Conservation (phyloP, 2,329 filamentous ascomycete genomes). For the Aspergillus phoenicis region DNA sequence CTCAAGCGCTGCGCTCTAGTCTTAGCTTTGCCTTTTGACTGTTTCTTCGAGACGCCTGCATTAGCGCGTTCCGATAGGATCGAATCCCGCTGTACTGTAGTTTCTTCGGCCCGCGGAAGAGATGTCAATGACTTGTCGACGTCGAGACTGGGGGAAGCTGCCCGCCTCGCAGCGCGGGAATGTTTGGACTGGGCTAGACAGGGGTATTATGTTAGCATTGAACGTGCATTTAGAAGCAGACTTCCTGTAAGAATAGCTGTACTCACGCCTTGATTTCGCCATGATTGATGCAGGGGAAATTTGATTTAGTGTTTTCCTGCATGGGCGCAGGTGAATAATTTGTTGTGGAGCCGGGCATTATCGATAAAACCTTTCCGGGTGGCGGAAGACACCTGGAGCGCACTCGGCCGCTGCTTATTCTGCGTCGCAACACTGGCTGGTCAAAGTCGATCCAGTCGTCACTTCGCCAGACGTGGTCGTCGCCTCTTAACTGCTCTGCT, state of each 20-base stretch:
- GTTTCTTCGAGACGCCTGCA: constrained; percentile 58
- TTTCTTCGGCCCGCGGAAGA: constrained; percentile 44
- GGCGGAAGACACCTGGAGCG: constrained; percentile 28
- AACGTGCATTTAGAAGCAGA: neutral
- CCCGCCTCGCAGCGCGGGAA: constrained; percentile 62
- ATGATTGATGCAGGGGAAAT: constrained; percentile 30
- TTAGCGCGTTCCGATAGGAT: constrained; percentile 53
- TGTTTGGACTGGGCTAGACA: constrained; percentile 54
- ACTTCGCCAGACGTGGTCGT: constrained; percentile 14
- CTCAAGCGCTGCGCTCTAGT: constrained; percentile 57
- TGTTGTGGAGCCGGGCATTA: constrained; percentile 37
- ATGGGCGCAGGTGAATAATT: constrained; percentile 17
- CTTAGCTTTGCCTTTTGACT: constrained; percentile 49
- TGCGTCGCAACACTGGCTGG: constrained; percentile 13
- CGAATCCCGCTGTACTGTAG: constrained; percentile 45
- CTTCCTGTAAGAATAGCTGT: neutral
- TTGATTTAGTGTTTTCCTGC: constrained; percentile 2
- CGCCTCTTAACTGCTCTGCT: constrained; percentile 14
- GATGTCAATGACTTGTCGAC: constrained; percentile 54
- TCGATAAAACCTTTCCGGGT: constrained; percentile 42
- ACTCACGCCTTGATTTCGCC: constrained; percentile 43
- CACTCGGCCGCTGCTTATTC: constrained; percentile 23
- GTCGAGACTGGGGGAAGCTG: constrained; percentile 56
- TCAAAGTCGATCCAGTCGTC: neutral
- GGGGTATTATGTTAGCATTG: constrained; percentile 15